These are phyloP conservation scores for Agroathelia rolfsii DNA, from an alignment of 1,284 basidiomycete species.

Conservation along the genomic window DNA sequence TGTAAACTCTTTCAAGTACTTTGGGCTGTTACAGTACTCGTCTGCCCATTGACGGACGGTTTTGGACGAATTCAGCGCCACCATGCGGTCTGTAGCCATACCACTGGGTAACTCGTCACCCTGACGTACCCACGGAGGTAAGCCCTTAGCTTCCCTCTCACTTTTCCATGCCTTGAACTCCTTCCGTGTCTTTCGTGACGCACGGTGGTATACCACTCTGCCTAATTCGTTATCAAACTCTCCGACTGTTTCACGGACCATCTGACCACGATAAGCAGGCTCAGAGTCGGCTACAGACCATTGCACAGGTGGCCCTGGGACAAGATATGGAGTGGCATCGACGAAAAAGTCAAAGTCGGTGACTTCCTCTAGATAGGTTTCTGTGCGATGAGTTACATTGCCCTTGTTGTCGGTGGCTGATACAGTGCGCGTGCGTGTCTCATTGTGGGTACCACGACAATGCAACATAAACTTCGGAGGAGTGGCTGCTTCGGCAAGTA, in stretches of 20 bases:
- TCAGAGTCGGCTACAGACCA: slow-evolving; percentile 43
- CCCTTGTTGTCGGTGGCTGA: slow-evolving; percentile 27
- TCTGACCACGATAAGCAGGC: slow-evolving; percentile 46
- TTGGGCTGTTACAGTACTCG: slow-evolving; percentile 51
- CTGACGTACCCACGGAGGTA: slow-evolving; percentile 33
- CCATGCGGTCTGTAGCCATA: slow-evolving; percentile 16
- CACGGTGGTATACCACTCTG: too few species aligned
- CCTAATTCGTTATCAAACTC: slow-evolving; percentile 18
- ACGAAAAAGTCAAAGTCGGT: slow-evolving; percentile 60
- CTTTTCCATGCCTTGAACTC: slow-evolving; percentile 22
- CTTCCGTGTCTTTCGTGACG: slow-evolving; percentile 20
- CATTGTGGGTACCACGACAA: slow-evolving; percentile 48
- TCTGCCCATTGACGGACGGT: slow-evolving; percentile 61
- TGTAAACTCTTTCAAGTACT: slow-evolving; percentile 54
- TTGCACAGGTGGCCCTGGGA: too few species aligned
- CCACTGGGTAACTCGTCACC: slow-evolving; percentile 16
- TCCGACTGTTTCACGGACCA: slow-evolving; percentile 37
- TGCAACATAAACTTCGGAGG: slow-evolving; percentile 42
- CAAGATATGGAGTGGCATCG: too few species aligned
- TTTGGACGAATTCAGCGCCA: slow-evolving; percentile 35
- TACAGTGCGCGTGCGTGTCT: slow-evolving; percentile 42
- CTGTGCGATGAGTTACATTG: slow-evolving; percentile 23
- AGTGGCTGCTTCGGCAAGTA: slow-evolving; percentile 43
- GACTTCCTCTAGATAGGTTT: slow-evolving; percentile 43
- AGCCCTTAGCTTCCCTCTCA: slow-evolving; percentile 23